Base-by-base conservation (phyloP, 352 stramenopile species). In the Phytophthora pini region DNA sequence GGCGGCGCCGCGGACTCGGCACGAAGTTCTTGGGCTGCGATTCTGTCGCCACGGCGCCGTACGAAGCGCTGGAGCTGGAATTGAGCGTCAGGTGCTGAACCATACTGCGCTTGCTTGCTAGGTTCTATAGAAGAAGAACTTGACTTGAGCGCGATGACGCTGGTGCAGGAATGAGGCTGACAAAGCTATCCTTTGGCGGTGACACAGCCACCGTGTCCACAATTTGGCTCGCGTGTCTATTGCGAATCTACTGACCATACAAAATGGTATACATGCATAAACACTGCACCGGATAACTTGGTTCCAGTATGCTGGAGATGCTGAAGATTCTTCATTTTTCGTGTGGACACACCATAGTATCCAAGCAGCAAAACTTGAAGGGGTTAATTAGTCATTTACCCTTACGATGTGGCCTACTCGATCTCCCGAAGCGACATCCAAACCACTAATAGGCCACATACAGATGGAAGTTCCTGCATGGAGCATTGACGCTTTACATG, bases 1-100 rank as follows among this genome's bases (percentile, higher is more conserved):
- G 36, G 34, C 81, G 79, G 45, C 63, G 53, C 11, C 74, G 75
- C 53, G 79, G 81, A 45, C 79, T 88, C 27, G 57, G 56, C 29
- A 40, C 27, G 38, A 75, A 87, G 69, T 80, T 65, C 47, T 79
- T 79, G 48, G 76, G 64, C 44, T 61, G 53, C 24, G 61, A 22
- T 15, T 62, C 32, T 1, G 40, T 68, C 10, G 26, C 52, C 38
- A 74, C 50, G 26, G 77, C n/a, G 47, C 72, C 74, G 52, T 82
- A 83, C 22, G 65, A 72, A 22, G 48, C n/a, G 40, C 17, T 64
- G 13, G 46, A 22, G 44, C 43, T 48, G 27, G 60, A 36, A 56
- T 64, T 65, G n/a, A 75, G 52, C 3, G 31, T 61, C n/a, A 29
- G 61, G 22, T 72, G 61, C 20, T 72, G 61, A 4, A 68, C 49